Percentiles rank a stretch among this genome's conserved stretches.
Evolutionary conservation across 768 basidiomycete species (phyloP).

Genomic region (Mycena metata): DNA sequence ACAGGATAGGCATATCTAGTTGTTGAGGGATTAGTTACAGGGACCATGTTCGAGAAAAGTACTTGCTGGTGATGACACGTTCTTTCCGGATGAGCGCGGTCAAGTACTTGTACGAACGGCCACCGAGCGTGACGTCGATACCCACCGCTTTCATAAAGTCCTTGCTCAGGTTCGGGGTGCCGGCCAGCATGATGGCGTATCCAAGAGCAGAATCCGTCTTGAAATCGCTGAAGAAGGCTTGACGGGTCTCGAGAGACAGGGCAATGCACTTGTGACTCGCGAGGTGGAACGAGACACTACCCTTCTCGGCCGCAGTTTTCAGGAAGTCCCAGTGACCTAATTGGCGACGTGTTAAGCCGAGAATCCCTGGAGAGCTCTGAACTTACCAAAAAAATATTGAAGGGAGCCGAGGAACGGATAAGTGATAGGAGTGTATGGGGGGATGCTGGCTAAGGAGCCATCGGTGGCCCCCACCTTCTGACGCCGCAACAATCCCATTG

Average conservation of each 20-base stretch:
- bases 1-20: constrained; percentile 12
- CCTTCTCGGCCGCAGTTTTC: constrained; percentile 4
- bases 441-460: neutral
- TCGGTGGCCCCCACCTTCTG: neutral
- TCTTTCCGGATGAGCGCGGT: constrained; percentile 17
- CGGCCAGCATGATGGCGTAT: constrained; percentile 21
- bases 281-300: constrained; percentile 21
- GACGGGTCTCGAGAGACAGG: constrained; percentile 9
- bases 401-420: constrained; percentile 24
- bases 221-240: constrained; percentile 20
- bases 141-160: constrained; percentile 17
- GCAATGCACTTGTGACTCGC: constrained; percentile 16
- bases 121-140: constrained; percentile 17
- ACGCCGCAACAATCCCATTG: neutral
- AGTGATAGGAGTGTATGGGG: constrained; percentile 17
- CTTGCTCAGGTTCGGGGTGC: constrained; percentile 21
- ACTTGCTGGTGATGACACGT: constrained; percentile 10
- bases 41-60: neutral
- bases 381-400: constrained; percentile 11
- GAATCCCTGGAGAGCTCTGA: too few species aligned
- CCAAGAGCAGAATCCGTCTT: neutral
- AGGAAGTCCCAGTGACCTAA: constrained; percentile 20
- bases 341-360: too few species aligned
- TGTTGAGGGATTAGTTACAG: neutral
- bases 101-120: constrained; percentile 23